These are phyloP conservation scores for Globisporangium megalacanthum DNA, from an alignment of 352 stramenopile species.

Conservation along the genomic window DNA sequence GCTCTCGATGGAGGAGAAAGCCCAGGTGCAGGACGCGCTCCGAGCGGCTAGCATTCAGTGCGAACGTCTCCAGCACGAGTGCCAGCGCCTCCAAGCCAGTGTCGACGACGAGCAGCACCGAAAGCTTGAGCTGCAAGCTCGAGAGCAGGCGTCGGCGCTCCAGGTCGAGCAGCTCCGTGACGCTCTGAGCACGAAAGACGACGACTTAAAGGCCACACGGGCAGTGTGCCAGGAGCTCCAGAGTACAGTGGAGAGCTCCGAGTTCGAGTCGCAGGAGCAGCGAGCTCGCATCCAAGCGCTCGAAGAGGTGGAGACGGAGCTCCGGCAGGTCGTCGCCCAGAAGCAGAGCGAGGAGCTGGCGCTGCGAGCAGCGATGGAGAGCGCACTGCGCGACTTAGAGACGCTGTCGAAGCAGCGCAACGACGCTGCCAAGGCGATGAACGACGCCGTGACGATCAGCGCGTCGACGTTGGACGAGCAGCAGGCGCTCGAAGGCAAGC, in stretches of 20 bases:
- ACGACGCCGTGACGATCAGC: constrained; percentile 79
- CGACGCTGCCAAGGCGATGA: constrained; percentile 75
- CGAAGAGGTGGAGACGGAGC: constrained; percentile 20
- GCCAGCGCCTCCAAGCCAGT: constrained; percentile 16
- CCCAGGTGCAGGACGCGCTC: constrained; percentile 26
- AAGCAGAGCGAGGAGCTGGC: constrained; percentile 44
- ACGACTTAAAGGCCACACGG: constrained; percentile 47
- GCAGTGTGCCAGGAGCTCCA: constrained; percentile 50
- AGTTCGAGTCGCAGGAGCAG: constrained; percentile 20
- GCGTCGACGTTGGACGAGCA: constrained; percentile 78
- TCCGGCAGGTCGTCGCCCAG: constrained; percentile 35
- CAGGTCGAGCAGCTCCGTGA: constrained; percentile 29
- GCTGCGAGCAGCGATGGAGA: constrained; percentile 61
- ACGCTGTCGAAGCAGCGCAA: constrained; percentile 67
- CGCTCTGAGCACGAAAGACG: constrained; percentile 28
- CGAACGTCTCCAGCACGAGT: constrained; percentile 24
- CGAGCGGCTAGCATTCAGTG: constrained; percentile 25
- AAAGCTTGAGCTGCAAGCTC: constrained; percentile 24
- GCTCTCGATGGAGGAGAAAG: constrained; percentile 36
- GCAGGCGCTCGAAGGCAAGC: constrained; percentile 47
- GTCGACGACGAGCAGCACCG: constrained; percentile 32
- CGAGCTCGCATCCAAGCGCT: constrained; percentile 21
- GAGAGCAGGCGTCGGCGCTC: constrained; percentile 27
- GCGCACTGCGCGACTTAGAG: constrained; percentile 54
- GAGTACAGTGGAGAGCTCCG: constrained; percentile 29